phyloP scores from a whole-genome alignment of 176 grass and related monocot species.

The Rhynchospora breviuscula region DNA sequence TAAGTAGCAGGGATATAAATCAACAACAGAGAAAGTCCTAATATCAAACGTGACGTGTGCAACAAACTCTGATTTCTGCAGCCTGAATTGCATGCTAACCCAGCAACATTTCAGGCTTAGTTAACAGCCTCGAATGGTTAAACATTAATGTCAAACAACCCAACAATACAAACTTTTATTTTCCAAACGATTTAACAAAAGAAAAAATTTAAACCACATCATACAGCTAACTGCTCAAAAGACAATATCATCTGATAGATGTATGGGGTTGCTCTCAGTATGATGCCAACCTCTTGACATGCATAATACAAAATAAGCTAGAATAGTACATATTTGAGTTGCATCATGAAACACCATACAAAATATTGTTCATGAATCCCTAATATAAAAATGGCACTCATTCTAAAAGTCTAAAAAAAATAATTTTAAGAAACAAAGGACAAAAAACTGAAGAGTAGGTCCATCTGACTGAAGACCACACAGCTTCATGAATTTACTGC shows the following conservation, averaged over 20 bases:
- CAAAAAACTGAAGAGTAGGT: background rate
- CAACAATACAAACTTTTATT: background rate
- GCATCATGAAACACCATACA: conserved; percentile 23
- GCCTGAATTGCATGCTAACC: background rate
- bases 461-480: background rate
- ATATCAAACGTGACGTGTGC: background rate
- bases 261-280: background rate
- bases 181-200: background rate
- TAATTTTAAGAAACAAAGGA: background rate
- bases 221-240: background rate
- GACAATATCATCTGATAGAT: background rate
- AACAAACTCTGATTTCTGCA: background rate
- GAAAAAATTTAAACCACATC: background rate
- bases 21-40: too few species aligned
- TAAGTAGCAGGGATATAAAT: too few species aligned
- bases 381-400: conserved; percentile 19
- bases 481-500: conserved; percentile 9
- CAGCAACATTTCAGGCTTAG: background rate
- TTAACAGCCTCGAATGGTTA: background rate
- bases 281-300: conserved; percentile 21
- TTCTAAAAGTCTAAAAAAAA: conserved; percentile 21
- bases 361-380: conserved; percentile 25
- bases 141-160: background rate
- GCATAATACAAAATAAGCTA: conserved; percentile 8
- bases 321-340: conserved; percentile 1